phyloP scores from a whole-genome alignment of 257 asterid species.

The Perilla frutescens region DNA sequence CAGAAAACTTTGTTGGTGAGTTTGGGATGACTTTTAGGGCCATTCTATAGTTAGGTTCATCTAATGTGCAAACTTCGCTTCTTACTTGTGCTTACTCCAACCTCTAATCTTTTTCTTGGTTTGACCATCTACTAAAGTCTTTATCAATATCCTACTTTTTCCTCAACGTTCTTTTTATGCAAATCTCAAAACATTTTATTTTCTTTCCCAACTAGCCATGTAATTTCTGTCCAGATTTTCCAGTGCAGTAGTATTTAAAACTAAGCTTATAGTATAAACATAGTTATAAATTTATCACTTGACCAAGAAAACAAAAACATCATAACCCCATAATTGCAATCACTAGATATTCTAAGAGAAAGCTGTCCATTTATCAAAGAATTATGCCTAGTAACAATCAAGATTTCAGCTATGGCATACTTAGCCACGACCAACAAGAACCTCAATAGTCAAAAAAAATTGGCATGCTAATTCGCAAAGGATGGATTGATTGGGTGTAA shows the following conservation, averaged over 20 bases:
- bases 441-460: conserved; percentile 18
- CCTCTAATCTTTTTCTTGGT: background rate
- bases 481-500: background rate
- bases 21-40: conserved; percentile 42
- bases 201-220: too few relatives aligned
- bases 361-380: background rate
- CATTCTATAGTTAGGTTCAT: conserved; percentile 43
- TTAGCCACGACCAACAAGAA: background rate
- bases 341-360: too few relatives aligned
- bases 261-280: too few relatives aligned
- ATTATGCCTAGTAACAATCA: background rate
- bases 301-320: too few relatives aligned
- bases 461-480: too few relatives aligned
- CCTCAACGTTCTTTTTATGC: background rate
- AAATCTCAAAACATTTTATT: too few relatives aligned
- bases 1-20: conserved; percentile 9
- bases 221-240: too few relatives aligned
- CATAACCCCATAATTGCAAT: background rate
- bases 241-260: too few relatives aligned
- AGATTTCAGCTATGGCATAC: background rate
- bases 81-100: background rate
- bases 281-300: too few relatives aligned
- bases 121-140: background rate
- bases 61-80: conserved; percentile 34
- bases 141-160: background rate